Evolutionary conservation across 768 basidiomycete genomes (phyloP).

Genomic region (Strobilomyces confusus): DNA sequence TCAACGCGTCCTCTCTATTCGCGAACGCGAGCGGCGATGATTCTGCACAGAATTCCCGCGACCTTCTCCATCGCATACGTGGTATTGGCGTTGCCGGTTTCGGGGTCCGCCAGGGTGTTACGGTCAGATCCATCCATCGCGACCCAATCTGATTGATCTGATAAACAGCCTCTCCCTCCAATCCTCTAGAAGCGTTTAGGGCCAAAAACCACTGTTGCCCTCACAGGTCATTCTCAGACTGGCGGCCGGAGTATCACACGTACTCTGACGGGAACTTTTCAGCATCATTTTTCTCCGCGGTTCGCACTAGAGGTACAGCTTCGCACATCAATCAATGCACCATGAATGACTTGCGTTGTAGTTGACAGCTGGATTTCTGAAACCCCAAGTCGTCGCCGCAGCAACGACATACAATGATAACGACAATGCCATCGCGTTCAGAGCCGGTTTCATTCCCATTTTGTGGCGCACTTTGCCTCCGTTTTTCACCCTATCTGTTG

Average conservation of each 20-base stretch:
- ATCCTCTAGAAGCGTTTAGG: constrained; percentile 44
- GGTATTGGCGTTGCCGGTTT: constrained; percentile 35
- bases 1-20: constrained; percentile 51
- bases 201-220: constrained; percentile 40
- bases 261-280: constrained; percentile 63
- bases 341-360: constrained; percentile 23
- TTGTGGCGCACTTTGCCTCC: constrained; percentile 33
- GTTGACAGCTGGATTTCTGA: constrained; percentile 39
- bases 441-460: constrained; percentile 35
- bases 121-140: constrained; percentile 33
- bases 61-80: constrained; percentile 32
- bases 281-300: constrained; percentile 73
- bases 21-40: constrained; percentile 31
- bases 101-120: constrained; percentile 40
- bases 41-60: constrained; percentile 23
- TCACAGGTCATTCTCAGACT: constrained; percentile 37
- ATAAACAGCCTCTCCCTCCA: constrained; percentile 17
- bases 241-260: constrained; percentile 27
- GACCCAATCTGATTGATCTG: constrained; percentile 18
- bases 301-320: constrained; percentile 42
- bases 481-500: constrained; percentile 41
- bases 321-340: constrained; percentile 14
- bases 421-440: constrained; percentile 42
- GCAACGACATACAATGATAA: constrained; percentile 47
- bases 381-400: constrained; percentile 39